Conservation (phyloP, 805 yeast species). For the Isabelozyma pseudorhagii region DNA sequence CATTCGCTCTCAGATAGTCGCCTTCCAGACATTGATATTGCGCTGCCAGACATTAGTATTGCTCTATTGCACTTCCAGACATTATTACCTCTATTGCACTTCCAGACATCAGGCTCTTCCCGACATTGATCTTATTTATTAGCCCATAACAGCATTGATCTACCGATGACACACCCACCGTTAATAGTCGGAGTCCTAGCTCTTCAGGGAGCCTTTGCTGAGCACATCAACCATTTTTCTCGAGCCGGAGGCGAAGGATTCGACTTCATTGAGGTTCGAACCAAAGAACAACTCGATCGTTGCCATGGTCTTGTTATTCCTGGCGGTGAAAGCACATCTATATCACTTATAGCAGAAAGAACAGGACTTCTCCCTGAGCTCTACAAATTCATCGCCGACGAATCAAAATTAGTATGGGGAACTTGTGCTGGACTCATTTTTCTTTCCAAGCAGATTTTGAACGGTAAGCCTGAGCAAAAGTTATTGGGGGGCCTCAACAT, state of each 20-base stretch:
- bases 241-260: conserved; percentile 21
- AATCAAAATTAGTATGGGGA: conserved; percentile 67
- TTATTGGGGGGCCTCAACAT: conserved; percentile 65
- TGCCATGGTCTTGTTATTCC: conserved; percentile 68
- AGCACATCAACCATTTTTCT: conserved; percentile 54
- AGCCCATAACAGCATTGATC: no score
- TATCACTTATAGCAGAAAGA: conserved; percentile 68
- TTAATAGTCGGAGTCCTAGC: conserved; percentile 65
- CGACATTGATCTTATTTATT: no score
- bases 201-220: conserved; percentile 75
- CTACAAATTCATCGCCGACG: conserved; percentile 45
- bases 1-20: no score
- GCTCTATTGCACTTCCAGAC: no score
- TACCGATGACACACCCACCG: neutral
- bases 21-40: no score
- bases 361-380: conserved; percentile 56
- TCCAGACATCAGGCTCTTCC: no score
- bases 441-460: conserved; percentile 50
- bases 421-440: conserved; percentile 83
- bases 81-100: no score
- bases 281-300: conserved; percentile 42
- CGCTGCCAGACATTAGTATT: no score
- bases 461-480: conserved; percentile 53
- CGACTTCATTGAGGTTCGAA: conserved; percentile 47
- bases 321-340: conserved; percentile 69